A percentile compares a stretch with the other conserved stretches of the same genome.
These are phyloP conservation scores for Erythrophleum fordii DNA, from an alignment of 306 rosid species.

Conservation along the genomic window DNA sequence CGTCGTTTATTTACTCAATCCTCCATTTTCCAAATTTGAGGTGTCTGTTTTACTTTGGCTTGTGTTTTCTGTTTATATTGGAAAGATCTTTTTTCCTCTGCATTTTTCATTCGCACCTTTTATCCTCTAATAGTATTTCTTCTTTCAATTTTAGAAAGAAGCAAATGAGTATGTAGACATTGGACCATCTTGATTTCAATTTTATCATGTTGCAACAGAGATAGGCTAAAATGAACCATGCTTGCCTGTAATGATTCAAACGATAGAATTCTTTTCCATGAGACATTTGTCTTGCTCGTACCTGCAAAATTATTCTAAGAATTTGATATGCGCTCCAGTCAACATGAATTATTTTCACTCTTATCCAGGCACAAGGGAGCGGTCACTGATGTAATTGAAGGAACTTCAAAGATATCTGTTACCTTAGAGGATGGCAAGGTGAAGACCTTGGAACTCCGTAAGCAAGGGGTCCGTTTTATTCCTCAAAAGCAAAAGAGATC, in stretches of 20 bases:
- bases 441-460: constrained; percentile 72
- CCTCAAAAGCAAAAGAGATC: constrained; percentile 80
- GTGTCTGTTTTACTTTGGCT: neutral
- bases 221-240: neutral
- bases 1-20: neutral
- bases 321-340: neutral
- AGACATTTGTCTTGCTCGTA: neutral
- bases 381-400: constrained; percentile 71
- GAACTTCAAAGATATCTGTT: constrained; percentile 69
- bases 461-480: constrained; percentile 72
- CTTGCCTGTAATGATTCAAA: neutral
- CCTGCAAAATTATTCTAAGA: neutral
- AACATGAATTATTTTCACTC: neutral
- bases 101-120: neutral
- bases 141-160: neutral
- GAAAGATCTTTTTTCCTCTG: neutral
- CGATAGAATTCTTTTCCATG: neutral
- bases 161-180: neutral
- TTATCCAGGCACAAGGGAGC: constrained; percentile 84
- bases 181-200: too few relatives aligned
- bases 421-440: constrained; percentile 76
- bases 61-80: neutral
- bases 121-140: neutral
- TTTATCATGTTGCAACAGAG: neutral
- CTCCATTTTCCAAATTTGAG: constrained; percentile 14